Percentiles rank a stretch among this genome's conserved stretches.
These are phyloP conservation scores for Linnemannia schmuckeri DNA, from an alignment of 192 early-diverging fungal genomes.

Conservation along the genomic window DNA sequence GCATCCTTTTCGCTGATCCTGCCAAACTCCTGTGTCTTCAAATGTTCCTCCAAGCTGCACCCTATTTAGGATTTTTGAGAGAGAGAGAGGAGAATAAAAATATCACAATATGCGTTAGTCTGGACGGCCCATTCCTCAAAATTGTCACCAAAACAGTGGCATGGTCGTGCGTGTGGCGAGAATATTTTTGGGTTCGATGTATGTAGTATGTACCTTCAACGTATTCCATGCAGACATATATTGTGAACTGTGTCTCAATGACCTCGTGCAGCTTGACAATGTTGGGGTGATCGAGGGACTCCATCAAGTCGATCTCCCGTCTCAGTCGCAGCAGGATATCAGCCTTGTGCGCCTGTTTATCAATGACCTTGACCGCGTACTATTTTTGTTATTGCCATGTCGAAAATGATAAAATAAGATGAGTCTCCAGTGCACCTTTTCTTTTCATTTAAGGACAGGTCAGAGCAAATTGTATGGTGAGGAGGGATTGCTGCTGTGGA, in stretches of 20 bases:
- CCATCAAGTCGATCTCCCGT: conserved; percentile 84
- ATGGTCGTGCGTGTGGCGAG: not conserved
- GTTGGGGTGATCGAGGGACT: conserved; percentile 90
- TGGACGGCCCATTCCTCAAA: not conserved
- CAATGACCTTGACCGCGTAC: conserved; percentile 64
- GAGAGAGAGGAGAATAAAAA: not conserved
- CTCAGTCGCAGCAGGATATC: conserved; percentile 76
- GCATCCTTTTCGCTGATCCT: conserved; percentile 89
- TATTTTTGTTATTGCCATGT: not conserved
- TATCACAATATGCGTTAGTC: not conserved
- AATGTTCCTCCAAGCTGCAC: conserved; percentile 89
- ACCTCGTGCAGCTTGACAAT: conserved; percentile 91
- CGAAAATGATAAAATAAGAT: not conserved
- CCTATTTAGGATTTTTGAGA: conserved; percentile 54
- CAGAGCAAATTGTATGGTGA: not conserved
- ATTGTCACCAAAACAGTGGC: not conserved
- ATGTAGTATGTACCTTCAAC: conserved; percentile 60
- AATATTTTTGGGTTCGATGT: not conserved
- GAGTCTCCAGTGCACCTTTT: not conserved
- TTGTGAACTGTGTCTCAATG: conserved; percentile 81
- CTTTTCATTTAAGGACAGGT: not conserved
- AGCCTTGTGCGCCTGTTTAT: conserved; percentile 65
- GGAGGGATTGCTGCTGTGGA: not conserved
- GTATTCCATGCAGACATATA: conserved; percentile 92
- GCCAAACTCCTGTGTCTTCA: conserved; percentile 78